Evolutionary conservation across 306 rosid species (phyloP).

Genomic region (Canavalia ensiformis): DNA sequence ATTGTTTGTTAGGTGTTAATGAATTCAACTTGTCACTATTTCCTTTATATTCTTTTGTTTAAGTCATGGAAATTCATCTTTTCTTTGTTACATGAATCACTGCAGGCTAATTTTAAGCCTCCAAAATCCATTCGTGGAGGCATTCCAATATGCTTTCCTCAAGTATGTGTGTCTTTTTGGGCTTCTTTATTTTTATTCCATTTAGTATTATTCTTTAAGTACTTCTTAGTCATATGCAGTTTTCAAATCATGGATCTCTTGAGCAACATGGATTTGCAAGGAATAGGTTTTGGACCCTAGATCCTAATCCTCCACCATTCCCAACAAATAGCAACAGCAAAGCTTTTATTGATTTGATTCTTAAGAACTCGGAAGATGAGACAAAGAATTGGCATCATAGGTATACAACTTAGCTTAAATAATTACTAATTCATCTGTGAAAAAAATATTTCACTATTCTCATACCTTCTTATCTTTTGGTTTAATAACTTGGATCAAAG

Average conservation of each 20-base stretch:
- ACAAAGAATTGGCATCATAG: constrained; percentile 76
- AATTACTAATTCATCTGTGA: neutral
- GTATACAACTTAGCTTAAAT: constrained; percentile 44
- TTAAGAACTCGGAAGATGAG: constrained; percentile 70
- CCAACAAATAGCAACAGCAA: constrained; percentile 56
- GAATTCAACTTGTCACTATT: neutral
- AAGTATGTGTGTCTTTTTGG: constrained; percentile 60
- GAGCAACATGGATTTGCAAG: constrained; percentile 87
- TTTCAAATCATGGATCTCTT: constrained; percentile 66
- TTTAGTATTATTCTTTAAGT: constrained; percentile 18
- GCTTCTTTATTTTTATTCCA: constrained; percentile 2
- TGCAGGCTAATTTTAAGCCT: constrained; percentile 76
- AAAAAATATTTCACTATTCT: too few relatives aligned
- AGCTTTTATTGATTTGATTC: constrained; percentile 74
- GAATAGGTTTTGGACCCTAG: constrained; percentile 75
- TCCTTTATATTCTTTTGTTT: neutral
- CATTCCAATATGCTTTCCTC: constrained; percentile 83
- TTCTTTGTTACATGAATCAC: constrained; percentile 6
- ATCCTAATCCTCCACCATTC: constrained; percentile 77
- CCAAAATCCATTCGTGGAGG: constrained; percentile 87
- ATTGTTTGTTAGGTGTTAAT: neutral
- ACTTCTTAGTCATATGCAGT: constrained; percentile 57
- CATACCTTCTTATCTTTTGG: neutral
- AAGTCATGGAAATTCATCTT: neutral
- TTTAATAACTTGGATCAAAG: constrained; percentile 27